These are phyloP conservation scores for Apiotrichum domesticum DNA, from an alignment of 1,284 basidiomycete genomes.

Conservation along the genomic window DNA sequence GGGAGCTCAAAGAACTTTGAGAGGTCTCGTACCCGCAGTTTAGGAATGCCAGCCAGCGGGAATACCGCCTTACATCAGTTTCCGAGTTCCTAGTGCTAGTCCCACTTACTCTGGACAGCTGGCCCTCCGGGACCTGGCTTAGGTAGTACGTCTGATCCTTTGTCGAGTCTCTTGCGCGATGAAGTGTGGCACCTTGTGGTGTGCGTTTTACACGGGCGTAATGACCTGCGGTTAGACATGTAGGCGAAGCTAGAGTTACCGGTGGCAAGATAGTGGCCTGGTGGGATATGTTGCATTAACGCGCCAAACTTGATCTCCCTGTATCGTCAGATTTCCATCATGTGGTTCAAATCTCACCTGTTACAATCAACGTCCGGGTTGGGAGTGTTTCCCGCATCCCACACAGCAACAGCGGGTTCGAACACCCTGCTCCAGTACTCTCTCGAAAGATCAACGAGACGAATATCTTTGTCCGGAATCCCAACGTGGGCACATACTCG, in stretches of 20 bases:
- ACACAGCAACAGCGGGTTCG: slow-evolving; percentile 67
- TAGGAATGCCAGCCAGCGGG: slow-evolving; percentile 64
- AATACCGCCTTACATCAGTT: slow-evolving; percentile 59
- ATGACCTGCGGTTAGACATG: slow-evolving; percentile 57
- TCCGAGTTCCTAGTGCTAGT: not conserved
- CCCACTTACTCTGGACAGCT: slow-evolving; percentile 50
- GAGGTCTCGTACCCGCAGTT: slow-evolving; percentile 68
- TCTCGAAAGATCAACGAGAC: slow-evolving; percentile 65
- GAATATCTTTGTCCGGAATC: slow-evolving; percentile 57
- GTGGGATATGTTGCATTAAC: slow-evolving; percentile 59
- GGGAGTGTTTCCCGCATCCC: slow-evolving; percentile 73
- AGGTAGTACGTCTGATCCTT: slow-evolving; percentile 97
- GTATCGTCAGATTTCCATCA: not conserved
- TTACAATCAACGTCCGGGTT: slow-evolving; percentile 96
- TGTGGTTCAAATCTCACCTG: slow-evolving; percentile 50
- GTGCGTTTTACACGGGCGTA: slow-evolving; percentile 68
- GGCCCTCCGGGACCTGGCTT: slow-evolving; percentile 63
- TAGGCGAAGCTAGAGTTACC: slow-evolving; percentile 48
- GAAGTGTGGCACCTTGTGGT: slow-evolving; percentile 53
- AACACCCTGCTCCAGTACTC: slow-evolving; percentile 89
- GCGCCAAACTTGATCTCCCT: slow-evolving; percentile 94
- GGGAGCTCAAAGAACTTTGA: slow-evolving; percentile 63
- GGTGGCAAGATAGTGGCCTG: slow-evolving; percentile 66
- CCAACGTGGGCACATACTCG: slow-evolving; percentile 63
- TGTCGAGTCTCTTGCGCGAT: slow-evolving; percentile 57